Percentiles rank a stretch among this genome's conserved stretches.
Evolutionary conservation across 495 filamentous ascomycete genomes (phyloP).

Genomic region (Acidomyces sp.): DNA sequence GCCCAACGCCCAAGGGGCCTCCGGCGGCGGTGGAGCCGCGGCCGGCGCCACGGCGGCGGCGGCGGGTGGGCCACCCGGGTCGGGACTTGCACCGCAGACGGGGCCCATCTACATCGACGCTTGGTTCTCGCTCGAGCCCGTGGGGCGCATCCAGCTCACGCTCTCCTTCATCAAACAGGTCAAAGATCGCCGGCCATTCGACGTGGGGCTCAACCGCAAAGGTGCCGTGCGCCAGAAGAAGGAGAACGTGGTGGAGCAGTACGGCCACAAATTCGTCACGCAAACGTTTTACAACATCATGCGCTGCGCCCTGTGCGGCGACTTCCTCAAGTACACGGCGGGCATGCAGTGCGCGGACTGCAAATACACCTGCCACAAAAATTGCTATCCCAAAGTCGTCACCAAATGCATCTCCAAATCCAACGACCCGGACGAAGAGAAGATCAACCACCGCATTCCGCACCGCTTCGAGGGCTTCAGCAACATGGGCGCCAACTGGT

Average conservation of each 20-base stretch:
- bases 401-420: conserved; percentile 99
- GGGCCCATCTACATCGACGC: conserved; percentile 68
- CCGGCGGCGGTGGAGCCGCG: conserved; percentile 19
- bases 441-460: conserved; percentile 97
- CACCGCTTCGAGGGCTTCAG: conserved; percentile 91
- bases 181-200: conserved; percentile 53
- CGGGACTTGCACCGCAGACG: conserved; percentile 25
- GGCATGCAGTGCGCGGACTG: conserved; percentile 99
- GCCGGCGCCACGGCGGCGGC: conserved; percentile 20
- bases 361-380: conserved; percentile 98
- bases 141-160: conserved; percentile 73
- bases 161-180: conserved; percentile 74
- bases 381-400: conserved; percentile 93
- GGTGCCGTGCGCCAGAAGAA: conserved; percentile 94
- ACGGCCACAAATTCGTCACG: conserved; percentile 94
- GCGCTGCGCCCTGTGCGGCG: conserved; percentile 96
- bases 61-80: conserved; percentile 29
- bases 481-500: conserved; percentile 98
- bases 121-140: conserved; percentile 94
- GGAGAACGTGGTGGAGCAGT: conserved; percentile 94
- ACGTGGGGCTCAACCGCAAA: conserved; percentile 79
- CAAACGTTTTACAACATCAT: conserved; percentile 99
- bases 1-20: conserved; percentile 23
- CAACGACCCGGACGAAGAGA: conserved; percentile 97
- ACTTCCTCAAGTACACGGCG: conserved; percentile 94